phyloP scores from a whole-genome alignment of 164 flowering plant genomes.

The Warburgia ugandensis region DNA sequence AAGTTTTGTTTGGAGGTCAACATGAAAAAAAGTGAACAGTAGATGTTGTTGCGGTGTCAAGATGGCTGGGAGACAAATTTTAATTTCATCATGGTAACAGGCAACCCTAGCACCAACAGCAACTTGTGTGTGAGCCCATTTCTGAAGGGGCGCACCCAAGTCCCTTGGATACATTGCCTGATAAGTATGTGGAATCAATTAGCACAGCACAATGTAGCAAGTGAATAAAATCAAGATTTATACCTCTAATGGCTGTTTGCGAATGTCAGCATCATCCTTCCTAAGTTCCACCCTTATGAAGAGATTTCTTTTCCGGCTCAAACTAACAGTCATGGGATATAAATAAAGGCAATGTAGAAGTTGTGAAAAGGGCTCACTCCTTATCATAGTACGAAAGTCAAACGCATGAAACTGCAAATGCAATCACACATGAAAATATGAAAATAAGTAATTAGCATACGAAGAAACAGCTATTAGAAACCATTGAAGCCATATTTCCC shows the following conservation, averaged over 20 bases:
- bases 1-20: constrained; percentile 89
- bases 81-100: constrained; percentile 90
- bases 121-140: constrained; percentile 92
- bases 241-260: constrained; percentile 91
- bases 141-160: constrained; percentile 55
- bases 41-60: constrained; percentile 88
- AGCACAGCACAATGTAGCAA: constrained; percentile 1
- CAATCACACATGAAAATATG: constrained; percentile 3
- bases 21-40: constrained; percentile 82
- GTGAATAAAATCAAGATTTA: background rate
- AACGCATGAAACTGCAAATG: constrained; percentile 80
- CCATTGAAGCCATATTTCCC: no score
- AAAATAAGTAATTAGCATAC: background rate
- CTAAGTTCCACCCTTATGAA: constrained; percentile 81
- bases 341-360: constrained; percentile 90
- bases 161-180: constrained; percentile 89
- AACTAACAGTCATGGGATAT: constrained; percentile 76
- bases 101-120: constrained; percentile 84
- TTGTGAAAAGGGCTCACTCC: constrained; percentile 93
- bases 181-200: constrained; percentile 8
- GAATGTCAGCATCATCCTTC: constrained; percentile 78
- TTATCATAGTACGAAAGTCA: constrained; percentile 81
- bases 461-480: background rate
- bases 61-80: constrained; percentile 75
- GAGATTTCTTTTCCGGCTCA: constrained; percentile 91